These are phyloP conservation scores for Paramecium octaurelia DNA, from an alignment of 73 alveolate species.

Conservation along the genomic window DNA sequence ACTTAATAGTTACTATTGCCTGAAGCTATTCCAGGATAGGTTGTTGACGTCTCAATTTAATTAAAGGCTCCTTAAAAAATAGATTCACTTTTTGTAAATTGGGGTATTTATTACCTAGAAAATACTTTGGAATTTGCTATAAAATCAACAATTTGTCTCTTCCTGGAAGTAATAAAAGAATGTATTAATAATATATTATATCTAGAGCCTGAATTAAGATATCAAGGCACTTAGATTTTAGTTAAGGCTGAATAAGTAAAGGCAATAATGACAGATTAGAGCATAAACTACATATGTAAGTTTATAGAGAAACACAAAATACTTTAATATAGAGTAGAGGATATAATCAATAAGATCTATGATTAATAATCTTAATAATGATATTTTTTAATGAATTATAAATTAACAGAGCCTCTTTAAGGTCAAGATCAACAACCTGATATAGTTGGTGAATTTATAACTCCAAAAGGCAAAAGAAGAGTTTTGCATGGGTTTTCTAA, in stretches of 20 bases:
- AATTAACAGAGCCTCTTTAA: background rate
- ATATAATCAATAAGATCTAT: background rate
- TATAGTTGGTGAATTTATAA: background rate
- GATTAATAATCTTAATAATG: background rate
- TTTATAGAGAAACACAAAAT: background rate
- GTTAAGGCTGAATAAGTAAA: background rate
- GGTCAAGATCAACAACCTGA: background rate
- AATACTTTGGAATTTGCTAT: background rate
- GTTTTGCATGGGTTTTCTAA: background rate
- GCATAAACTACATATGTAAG: background rate
- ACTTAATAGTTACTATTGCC: background rate
- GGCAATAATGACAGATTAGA: background rate
- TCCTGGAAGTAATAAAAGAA: background rate
- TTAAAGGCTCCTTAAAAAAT: constrained; percentile 22
- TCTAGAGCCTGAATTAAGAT: background rate
- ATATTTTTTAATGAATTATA: background rate
- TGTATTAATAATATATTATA: background rate
- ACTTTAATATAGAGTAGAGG: background rate
- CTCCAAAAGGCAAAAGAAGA: constrained; percentile 6
- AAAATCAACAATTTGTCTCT: background rate
- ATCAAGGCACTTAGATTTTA: background rate
- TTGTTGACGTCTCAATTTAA: background rate
- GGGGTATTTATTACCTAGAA: background rate
- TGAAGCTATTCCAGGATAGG: constrained; percentile 12
- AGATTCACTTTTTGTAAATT: background rate